Evolutionary conservation across 495 filamentous ascomycete species (phyloP).

Genomic region (Aspergillus taichungensis): DNA sequence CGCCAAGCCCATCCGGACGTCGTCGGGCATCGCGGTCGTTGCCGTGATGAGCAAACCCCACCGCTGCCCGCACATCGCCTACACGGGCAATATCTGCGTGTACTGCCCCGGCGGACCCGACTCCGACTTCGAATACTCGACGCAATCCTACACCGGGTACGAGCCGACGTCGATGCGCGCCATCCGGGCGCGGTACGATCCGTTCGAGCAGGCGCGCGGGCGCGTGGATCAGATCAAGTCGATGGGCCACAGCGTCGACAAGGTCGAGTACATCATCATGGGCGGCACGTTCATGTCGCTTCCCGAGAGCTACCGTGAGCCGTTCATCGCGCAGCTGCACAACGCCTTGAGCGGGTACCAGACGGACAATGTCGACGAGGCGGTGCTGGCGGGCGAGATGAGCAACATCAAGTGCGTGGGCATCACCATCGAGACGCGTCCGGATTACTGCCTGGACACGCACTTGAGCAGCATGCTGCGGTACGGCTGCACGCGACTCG

Average conservation of each 20-base stretch:
- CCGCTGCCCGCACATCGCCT: conserved; percentile 93
- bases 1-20: conserved; percentile 91
- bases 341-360: conserved; percentile 93
- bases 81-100: conserved; percentile 97
- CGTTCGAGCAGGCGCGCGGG: conserved; percentile 93
- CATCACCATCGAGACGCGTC: conserved; percentile 95
- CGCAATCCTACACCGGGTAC: conserved; percentile 96
- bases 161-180: conserved; percentile 98
- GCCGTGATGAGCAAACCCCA: conserved; percentile 99
- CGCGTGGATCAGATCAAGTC: conserved; percentile 94
- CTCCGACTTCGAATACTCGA: conserved; percentile 97
- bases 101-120: conserved; percentile 97
- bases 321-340: conserved; percentile 91
- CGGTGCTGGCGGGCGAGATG: conserved; percentile 84
- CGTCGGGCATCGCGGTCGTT: conserved; percentile 96
- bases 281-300: conserved; percentile 98
- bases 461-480: conserved; percentile 91
- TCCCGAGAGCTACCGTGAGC: conserved; percentile 75
- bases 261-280: conserved; percentile 99
- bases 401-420: conserved; percentile 94
- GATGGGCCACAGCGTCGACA: conserved; percentile 92
- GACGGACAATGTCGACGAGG: conserved; percentile 86
- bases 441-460: conserved; percentile 89
- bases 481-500: conserved; percentile 91
- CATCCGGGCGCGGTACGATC: conserved; percentile 94